phyloP scores from a whole-genome alignment of 176 grass and related monocot species.

The Juncus effusus region DNA sequence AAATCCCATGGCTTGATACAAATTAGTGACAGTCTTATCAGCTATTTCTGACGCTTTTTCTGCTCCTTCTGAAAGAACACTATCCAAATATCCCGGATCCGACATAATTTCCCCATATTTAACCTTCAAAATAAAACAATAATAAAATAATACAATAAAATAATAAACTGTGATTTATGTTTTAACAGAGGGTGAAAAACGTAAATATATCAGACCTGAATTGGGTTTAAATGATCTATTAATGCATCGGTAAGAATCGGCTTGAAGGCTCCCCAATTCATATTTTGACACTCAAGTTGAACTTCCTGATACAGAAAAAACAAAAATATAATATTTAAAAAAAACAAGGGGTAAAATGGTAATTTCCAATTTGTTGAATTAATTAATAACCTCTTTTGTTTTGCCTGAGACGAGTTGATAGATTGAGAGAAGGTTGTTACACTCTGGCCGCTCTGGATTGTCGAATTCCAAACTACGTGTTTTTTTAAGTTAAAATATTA shows the following conservation, averaged over 20 bases:
- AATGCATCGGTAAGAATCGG: slow-evolving; percentile 64
- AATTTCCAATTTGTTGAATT: neutral
- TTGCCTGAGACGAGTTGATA: slow-evolving; percentile 82
- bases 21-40: slow-evolving; percentile 65
- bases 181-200: neutral
- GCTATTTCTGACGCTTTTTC: slow-evolving; percentile 83
- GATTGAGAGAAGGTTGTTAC: slow-evolving; percentile 88
- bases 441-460: slow-evolving; percentile 91
- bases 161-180: slow-evolving; percentile 4
- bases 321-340: slow-evolving; percentile 16
- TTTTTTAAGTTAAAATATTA: slow-evolving; percentile 3
- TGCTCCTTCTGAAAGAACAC: slow-evolving; percentile 63
- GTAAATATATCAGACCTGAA: slow-evolving; percentile 47
- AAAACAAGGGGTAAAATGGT: neutral
- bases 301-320: slow-evolving; percentile 57
- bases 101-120: slow-evolving; percentile 78
- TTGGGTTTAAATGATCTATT: slow-evolving; percentile 84
- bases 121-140: slow-evolving; percentile 38
- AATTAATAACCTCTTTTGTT: slow-evolving; percentile 71
- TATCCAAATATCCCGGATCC: slow-evolving; percentile 75
- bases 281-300: slow-evolving; percentile 65
- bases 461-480: slow-evolving; percentile 76
- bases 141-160: neutral
- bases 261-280: slow-evolving; percentile 98
- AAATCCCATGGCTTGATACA: slow-evolving; percentile 97